These are phyloP conservation scores for Gomphus bonarii DNA, from an alignment of 1,284 basidiomycete species.

Conservation along the genomic window DNA sequence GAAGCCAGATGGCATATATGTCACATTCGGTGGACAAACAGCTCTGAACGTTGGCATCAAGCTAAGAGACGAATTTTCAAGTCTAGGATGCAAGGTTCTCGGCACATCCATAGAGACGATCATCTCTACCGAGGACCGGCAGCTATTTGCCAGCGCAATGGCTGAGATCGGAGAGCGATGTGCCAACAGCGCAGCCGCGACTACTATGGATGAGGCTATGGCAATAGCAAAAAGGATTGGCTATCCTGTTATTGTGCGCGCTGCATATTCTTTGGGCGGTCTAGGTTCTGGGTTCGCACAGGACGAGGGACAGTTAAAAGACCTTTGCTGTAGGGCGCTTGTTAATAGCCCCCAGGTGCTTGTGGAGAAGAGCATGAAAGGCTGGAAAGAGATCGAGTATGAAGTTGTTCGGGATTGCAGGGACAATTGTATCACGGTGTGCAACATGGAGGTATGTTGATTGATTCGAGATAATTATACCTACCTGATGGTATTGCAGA, in stretches of 20 bases:
- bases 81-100: conserved; percentile 82
- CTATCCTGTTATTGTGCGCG: conserved; percentile 95
- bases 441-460: conserved; percentile 92
- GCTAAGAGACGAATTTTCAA: conserved; percentile 91
- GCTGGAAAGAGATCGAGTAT: conserved; percentile 99
- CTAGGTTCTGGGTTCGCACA: conserved; percentile 93
- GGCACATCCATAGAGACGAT: conserved; percentile 97
- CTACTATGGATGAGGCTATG: conserved; percentile 75
- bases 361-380: conserved; percentile 98
- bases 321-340: conserved; percentile 88
- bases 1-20: conserved; percentile 97
- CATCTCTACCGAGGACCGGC: conserved; percentile 94
- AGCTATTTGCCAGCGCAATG: conserved; percentile 93
- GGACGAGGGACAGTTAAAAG: conserved; percentile 78
- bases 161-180: conserved; percentile 93
- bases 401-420: conserved; percentile 96
- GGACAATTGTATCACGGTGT: conserved; percentile 97
- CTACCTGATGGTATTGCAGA: conserved; percentile 36
- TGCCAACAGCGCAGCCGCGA: conserved; percentile 80
- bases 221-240: conserved; percentile 84
- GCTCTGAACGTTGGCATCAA: conserved; percentile 95
- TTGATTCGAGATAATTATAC: too few species aligned
- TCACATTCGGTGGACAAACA: conserved; percentile 97
- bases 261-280: conserved; percentile 93
- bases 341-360: conserved; percentile 95